These are phyloP conservation scores for Rhodotorula kratochvilovae DNA, from an alignment of 768 basidiomycete genomes.

Conservation along the genomic window DNA sequence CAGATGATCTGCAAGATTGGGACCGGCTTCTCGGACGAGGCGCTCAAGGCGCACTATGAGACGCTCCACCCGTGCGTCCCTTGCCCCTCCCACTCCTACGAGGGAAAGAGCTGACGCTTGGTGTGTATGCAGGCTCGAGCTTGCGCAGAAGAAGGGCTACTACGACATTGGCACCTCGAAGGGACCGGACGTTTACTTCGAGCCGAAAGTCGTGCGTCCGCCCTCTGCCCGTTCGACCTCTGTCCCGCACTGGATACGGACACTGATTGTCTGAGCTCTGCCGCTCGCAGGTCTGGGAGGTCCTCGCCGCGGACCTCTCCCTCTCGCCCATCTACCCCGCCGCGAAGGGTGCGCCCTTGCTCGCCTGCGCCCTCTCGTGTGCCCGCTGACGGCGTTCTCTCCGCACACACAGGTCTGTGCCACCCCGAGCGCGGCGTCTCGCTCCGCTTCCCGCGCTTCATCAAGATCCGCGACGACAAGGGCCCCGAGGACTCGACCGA, in stretches of 20 bases:
- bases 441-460: slow-evolving; percentile 89
- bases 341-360: slow-evolving; percentile 60
- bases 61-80: slow-evolving; percentile 64
- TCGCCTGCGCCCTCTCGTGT: neutral
- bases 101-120: too few relatives aligned
- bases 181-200: slow-evolving; percentile 89
- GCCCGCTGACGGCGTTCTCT: neutral
- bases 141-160: slow-evolving; percentile 66
- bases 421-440: slow-evolving; percentile 92
- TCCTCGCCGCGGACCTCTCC: slow-evolving; percentile 91
- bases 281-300: slow-evolving; percentile 69
- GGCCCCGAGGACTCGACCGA: slow-evolving; percentile 83
- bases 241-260: neutral
- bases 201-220: slow-evolving; percentile 71
- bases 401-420: slow-evolving; percentile 40
- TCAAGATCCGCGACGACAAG: slow-evolving; percentile 90
- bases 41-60: slow-evolving; percentile 72
- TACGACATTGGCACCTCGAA: slow-evolving; percentile 87
- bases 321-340: slow-evolving; percentile 95
- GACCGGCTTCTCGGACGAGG: slow-evolving; percentile 94
- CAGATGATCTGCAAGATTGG: slow-evolving; percentile 99
- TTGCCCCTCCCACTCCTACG: too few relatives aligned
- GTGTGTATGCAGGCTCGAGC: slow-evolving; percentile 54
- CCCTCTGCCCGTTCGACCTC: neutral
- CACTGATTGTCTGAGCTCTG: neutral